Percentiles rank a stretch among this genome's conserved stretches.
Evolutionary conservation across 306 rosid species (phyloP).

Genomic region (Pyrus betulifolia): DNA sequence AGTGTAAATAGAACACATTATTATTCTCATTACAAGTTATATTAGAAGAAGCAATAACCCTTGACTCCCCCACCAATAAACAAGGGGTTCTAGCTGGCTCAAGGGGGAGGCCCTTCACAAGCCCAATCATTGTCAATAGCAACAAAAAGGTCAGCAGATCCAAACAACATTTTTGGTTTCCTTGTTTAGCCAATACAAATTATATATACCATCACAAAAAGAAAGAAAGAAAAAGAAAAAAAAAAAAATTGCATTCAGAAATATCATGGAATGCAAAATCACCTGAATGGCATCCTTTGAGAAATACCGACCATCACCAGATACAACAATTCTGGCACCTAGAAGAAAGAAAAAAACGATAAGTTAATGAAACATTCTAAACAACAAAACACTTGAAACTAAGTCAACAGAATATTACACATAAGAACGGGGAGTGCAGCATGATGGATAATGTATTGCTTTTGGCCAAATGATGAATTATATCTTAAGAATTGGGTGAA

Average conservation of each 20-base stretch:
- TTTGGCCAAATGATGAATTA: neutral
- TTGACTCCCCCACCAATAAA: neutral
- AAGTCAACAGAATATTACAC: neutral
- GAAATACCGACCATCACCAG: slow-evolving; percentile 97
- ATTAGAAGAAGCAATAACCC: neutral
- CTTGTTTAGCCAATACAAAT: neutral
- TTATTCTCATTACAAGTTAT: neutral
- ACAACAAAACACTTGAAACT: neutral
- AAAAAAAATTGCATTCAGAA: neutral
- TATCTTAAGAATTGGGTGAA: neutral
- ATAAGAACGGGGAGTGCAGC: neutral
- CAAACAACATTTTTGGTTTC: neutral
- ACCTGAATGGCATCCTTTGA: slow-evolving; percentile 97
- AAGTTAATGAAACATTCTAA: neutral
- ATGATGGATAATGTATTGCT: neutral
- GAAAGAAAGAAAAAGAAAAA: neutral
- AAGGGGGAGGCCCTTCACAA: neutral
- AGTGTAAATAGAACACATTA: neutral
- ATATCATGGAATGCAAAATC: neutral
- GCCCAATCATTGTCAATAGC: neutral
- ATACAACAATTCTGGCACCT: slow-evolving; percentile 93
- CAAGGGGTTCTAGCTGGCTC: neutral
- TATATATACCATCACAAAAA: neutral
- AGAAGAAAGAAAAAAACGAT: slow-evolving; percentile 8
- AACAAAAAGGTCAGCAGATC: neutral